phyloP scores from a whole-genome alignment of 257 asterid species.

The Marsdenia floribunda region DNA sequence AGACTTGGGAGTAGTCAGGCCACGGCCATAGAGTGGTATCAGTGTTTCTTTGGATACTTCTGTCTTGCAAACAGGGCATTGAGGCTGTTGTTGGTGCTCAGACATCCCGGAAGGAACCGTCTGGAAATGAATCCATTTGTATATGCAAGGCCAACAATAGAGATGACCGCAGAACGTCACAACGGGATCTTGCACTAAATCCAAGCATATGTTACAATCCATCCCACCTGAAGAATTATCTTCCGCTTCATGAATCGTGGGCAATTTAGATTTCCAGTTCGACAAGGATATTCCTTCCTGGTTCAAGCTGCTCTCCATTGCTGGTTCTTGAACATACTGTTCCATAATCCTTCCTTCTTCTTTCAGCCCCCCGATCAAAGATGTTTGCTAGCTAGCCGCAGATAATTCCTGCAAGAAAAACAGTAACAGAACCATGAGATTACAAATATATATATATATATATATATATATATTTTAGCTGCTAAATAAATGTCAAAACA shows the following conservation, averaged over 20 bases:
- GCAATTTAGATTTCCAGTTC: slow-evolving; percentile 27
- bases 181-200: slow-evolving; percentile 63
- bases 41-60: slow-evolving; percentile 49
- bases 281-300: slow-evolving; percentile 23
- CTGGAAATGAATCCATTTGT: slow-evolving; percentile 57
- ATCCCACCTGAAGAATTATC: slow-evolving; percentile 38
- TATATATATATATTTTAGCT: too few species aligned
- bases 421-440: background rate
- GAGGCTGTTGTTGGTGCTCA: slow-evolving; percentile 36
- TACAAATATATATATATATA: too few species aligned
- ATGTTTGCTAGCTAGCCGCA: background rate
- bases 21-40: slow-evolving; percentile 72
- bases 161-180: slow-evolving; percentile 87
- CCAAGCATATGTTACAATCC: slow-evolving; percentile 79
- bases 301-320: slow-evolving; percentile 16
- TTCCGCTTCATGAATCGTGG: slow-evolving; percentile 29
- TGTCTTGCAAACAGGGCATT: slow-evolving; percentile 74
- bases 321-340: slow-evolving; percentile 27
- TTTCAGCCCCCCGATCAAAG: background rate
- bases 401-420: slow-evolving; percentile 14
- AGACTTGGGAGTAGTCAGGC: slow-evolving; percentile 27
- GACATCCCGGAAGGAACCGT: slow-evolving; percentile 22
- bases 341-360: slow-evolving; percentile 28
- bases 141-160: slow-evolving; percentile 86
- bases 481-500: too few species aligned